These are phyloP conservation scores for Talaromyces amestolkiae DNA, from an alignment of 2,329 filamentous ascomycete species.

Conservation along the genomic window DNA sequence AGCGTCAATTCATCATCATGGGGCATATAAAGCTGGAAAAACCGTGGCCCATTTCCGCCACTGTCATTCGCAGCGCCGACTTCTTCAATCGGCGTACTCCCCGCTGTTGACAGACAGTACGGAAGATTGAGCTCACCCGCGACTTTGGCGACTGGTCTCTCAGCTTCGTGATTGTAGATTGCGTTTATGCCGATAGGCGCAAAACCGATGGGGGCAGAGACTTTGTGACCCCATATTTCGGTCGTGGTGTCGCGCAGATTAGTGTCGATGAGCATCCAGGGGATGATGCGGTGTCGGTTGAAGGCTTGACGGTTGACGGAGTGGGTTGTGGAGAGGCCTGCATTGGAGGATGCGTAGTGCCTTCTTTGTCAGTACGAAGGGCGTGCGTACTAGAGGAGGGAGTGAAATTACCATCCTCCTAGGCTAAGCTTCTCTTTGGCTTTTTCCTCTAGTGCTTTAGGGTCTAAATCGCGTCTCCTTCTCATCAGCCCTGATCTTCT, in stretches of 20 bases:
- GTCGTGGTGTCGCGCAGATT: constrained; percentile 56
- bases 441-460: constrained; percentile 57
- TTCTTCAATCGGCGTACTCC: constrained; percentile 56
- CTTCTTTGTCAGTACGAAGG: constrained; percentile 16
- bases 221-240: constrained; percentile 59
- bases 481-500: neutral
- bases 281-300: constrained; percentile 62
- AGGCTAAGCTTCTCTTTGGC: constrained; percentile 57
- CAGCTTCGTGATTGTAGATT: constrained; percentile 60
- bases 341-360: constrained; percentile 39
- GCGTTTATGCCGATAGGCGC: constrained; percentile 65
- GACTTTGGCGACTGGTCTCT: constrained; percentile 59
- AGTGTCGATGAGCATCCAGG: constrained; percentile 61
- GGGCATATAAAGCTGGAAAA: constrained; percentile 64
- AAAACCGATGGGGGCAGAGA: constrained; percentile 62
- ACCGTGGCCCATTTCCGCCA: constrained; percentile 46
- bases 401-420: constrained; percentile 50
- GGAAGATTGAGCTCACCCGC: constrained; percentile 59
- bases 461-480: constrained; percentile 34
- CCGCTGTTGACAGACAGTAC: constrained; percentile 60
- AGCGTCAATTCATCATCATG: constrained; percentile 61
- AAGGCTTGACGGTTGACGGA: constrained; percentile 62
- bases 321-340: constrained; percentile 44
- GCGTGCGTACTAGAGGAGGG: too few relatives aligned
- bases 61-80: constrained; percentile 55